These are phyloP conservation scores for Cucumis hystrix DNA, from an alignment of 306 rosid genomes.

Conservation along the genomic window DNA sequence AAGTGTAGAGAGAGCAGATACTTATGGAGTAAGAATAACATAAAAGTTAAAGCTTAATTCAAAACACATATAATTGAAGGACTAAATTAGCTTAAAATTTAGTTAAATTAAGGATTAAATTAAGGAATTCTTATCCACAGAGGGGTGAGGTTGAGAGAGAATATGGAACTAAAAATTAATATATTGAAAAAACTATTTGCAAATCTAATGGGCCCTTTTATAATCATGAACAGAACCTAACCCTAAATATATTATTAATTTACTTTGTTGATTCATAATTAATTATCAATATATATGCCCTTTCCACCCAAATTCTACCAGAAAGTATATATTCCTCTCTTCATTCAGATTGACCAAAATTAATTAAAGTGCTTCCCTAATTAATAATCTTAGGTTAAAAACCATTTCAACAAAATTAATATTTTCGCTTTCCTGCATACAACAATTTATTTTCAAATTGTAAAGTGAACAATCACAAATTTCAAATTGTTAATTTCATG, in stretches of 20 bases:
- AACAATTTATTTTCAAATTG: no score
- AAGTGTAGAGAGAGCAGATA: not conserved
- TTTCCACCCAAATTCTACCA: slow-evolving; percentile 15
- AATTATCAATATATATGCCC: slow-evolving; percentile 5
- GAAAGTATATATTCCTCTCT: slow-evolving; percentile 1
- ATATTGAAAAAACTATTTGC: not conserved
- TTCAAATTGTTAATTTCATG: no score
- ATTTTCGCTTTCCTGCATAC: no score
- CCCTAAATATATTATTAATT: not conserved
- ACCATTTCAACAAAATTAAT: no score
- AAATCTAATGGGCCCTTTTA: slow-evolving; percentile 36
- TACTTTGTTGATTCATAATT: not conserved
- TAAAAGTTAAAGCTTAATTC: no score
- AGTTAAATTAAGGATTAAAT: not conserved
- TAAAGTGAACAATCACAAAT: no score
- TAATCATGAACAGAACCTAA: slow-evolving; percentile 40
- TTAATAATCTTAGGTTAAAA: no score
- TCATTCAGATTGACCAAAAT: not conserved
- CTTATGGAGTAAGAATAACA: not conserved
- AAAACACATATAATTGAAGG: no score
- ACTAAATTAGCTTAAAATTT: no score
- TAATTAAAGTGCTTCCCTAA: not conserved
- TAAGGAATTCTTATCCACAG: not conserved
- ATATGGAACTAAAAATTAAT: not conserved
- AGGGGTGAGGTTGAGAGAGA: not conserved